A percentile compares a stretch with the other conserved stretches of the same genome.
Conservation (phyloP, 2,329 filamentous ascomycete species). For the Hymenoscyphus scutula region DNA sequence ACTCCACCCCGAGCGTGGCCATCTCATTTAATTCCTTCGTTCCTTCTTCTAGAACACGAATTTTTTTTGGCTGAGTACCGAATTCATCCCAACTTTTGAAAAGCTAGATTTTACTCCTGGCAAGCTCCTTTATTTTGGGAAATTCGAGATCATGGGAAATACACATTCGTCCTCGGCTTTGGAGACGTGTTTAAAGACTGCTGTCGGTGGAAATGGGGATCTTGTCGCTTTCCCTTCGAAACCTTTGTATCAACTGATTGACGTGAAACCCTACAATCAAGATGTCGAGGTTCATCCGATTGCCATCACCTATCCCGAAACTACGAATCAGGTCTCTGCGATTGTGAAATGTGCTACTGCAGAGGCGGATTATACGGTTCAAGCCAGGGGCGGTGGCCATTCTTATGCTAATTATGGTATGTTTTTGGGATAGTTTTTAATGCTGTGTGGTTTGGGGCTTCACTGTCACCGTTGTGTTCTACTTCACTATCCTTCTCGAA, state of each 20-base stretch:
- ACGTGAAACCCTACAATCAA: conserved; percentile 30
- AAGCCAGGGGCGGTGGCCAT: conserved; percentile 52
- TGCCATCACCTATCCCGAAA: conserved; percentile 29
- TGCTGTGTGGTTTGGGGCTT: not conserved
- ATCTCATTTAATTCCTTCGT: too few species aligned
- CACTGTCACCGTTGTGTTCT: not conserved
- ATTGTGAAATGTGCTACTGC: conserved; percentile 47
- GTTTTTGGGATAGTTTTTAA: not conserved
- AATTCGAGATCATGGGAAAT: not conserved
- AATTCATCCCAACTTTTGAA: not conserved
- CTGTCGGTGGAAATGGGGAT: conserved; percentile 19
- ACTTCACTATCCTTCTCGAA: not conserved
- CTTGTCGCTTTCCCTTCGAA: conserved; percentile 26
- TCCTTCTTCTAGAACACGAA: not conserved
- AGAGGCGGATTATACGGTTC: conserved; percentile 41
- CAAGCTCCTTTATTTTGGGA: not conserved
- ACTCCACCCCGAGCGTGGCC: too few species aligned
- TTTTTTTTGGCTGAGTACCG: not conserved
- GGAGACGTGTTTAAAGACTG: conserved; percentile 9
- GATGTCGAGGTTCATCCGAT: conserved; percentile 21
- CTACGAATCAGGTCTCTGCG: conserved; percentile 40
- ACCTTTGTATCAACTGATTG: conserved; percentile 18
- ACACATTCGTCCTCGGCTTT: not conserved
- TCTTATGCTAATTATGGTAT: conserved; percentile 47
- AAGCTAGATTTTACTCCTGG: not conserved